phyloP scores from a whole-genome alignment of 2,329 filamentous ascomycete genomes.

The Aspergillus oerlinghausenensis region DNA sequence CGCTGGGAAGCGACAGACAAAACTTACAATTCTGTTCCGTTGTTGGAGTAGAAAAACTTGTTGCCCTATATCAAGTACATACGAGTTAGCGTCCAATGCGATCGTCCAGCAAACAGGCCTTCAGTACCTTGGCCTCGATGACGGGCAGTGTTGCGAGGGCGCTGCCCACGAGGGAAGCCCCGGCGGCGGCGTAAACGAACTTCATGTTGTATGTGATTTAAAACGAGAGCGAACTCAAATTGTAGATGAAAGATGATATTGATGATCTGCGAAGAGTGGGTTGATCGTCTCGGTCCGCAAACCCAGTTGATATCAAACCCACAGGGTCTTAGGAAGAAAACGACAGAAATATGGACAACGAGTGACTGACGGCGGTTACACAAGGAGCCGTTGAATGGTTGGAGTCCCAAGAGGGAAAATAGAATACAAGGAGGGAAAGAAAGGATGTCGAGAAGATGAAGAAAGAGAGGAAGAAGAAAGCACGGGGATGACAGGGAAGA shows the following conservation, averaged over 20 bases:
- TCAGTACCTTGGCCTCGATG: slow-evolving; percentile 59
- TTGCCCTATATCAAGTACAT: slow-evolving; percentile 50
- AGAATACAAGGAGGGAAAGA: slow-evolving; percentile 6
- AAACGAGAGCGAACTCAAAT: not conserved
- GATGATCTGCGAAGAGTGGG: not conserved
- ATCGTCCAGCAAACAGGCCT: not conserved
- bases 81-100: not conserved
- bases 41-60: slow-evolving; percentile 87
- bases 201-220: slow-evolving; percentile 48
- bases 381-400: not conserved
- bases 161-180: slow-evolving; percentile 49
- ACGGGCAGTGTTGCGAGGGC: slow-evolving; percentile 51
- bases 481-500: slow-evolving; percentile 9
- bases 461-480: slow-evolving; percentile 7
- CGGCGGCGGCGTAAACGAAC: slow-evolving; percentile 46
- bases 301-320: not conserved
- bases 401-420: not conserved
- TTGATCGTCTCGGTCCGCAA: slow-evolving; percentile 9
- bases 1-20: not conserved
- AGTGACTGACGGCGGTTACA: not conserved
- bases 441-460: slow-evolving; percentile 2
- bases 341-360: slow-evolving; percentile 3
- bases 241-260: not conserved
- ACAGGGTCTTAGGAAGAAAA: slow-evolving; percentile 7
- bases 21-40: slow-evolving; percentile 65